Base-by-base conservation (phyloP, 2,329 filamentous ascomycete genomes). In the Sporothrix protearum region DNA sequence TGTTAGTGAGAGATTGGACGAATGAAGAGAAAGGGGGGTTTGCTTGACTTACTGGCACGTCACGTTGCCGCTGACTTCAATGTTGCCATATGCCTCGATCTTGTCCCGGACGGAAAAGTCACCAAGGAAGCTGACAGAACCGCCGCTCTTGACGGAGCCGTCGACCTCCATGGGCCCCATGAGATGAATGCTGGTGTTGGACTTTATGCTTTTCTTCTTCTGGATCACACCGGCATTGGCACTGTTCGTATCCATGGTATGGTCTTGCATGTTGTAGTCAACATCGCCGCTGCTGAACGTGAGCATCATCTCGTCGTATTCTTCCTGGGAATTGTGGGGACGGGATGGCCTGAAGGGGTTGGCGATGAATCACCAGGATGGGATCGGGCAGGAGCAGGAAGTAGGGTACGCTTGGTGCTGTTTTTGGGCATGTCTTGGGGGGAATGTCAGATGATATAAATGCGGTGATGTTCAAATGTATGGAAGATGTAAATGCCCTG, bases 91-190 rank as follows among this genome's bases (percentile, higher is more conserved):
- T 12, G 83, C 83, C 73, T 85, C 83, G 39, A 85, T 79, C 69
- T 80, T 80, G 39, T 83, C 83, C 4, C 77, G 77, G n/a, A 85
- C 78, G 22, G 78, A 76, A 57, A 85, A 80, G 69, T 84, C 81
- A 2, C 83, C 84, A 3, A 80, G 76, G 33, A 86, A 80, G 16
- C 77, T 80, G 68, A 86, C 80, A 36, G 80, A 81, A 7, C 83
- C 81, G 68, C 82, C 83, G 6, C 81, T 83, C 73, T 81, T 81
- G 75, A 87, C 82, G 2, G 82, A 84, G 12, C 83, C 82, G 30
- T 80, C 78, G 25, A 87, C 80, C 72, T 86, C 83, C 73, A 85
- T 77, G 9, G 84, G 84, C 0, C 84, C 84, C 3, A 77, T 75
- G 6, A 85, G 78, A 30, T 79, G 75, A 70, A 85, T 74, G 47